phyloP scores from a whole-genome alignment of 2,329 filamentous ascomycete species.

The Capronia epimyces region DNA sequence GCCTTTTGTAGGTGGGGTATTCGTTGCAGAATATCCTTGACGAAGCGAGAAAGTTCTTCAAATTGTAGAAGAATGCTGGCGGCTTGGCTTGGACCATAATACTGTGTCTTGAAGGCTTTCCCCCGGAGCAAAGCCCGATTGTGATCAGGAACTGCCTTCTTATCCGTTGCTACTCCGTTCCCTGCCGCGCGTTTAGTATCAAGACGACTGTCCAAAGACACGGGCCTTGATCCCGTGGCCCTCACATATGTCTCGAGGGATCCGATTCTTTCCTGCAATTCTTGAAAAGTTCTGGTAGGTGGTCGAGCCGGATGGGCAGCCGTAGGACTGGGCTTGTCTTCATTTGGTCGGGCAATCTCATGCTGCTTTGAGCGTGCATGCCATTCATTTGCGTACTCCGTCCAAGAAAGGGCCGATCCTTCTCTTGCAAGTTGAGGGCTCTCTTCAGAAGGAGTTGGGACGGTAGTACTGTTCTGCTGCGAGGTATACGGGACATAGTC shows the following conservation, averaged over 20 bases:
- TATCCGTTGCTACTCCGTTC: constrained; percentile 5
- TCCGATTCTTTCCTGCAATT: constrained; percentile 20
- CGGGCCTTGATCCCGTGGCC: constrained; percentile 15
- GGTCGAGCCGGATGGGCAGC: constrained; percentile 7
- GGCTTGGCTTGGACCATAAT: constrained; percentile 27
- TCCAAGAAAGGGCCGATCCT: constrained; percentile 19
- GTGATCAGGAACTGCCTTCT: constrained; percentile 15
- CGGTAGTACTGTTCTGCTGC: constrained; percentile 8
- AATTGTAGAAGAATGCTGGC: constrained; percentile 27
- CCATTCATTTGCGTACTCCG: constrained; percentile 24
- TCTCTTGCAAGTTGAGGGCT: constrained; percentile 17
- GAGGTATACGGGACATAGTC: constrained; percentile 28
- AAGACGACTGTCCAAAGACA: constrained; percentile 11
- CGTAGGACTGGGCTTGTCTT: constrained; percentile 1
- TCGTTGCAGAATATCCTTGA: constrained; percentile 23
- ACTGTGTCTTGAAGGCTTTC: constrained; percentile 28
- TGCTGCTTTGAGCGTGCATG: constrained; percentile 19
- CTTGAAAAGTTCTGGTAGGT: constrained; percentile 11
- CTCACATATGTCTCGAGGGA: constrained; percentile 20
- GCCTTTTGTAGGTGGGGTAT: constrained; percentile 20
- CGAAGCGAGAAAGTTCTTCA: constrained; percentile 27
- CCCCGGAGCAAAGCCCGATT: constrained; percentile 27
- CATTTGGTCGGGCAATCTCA: constrained; percentile 3
- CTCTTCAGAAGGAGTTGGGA: constrained; percentile 18
- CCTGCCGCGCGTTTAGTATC: constrained; percentile 11